phyloP scores from a whole-genome alignment of 179 eudicot genomes.

The Nepenthes alata region DNA sequence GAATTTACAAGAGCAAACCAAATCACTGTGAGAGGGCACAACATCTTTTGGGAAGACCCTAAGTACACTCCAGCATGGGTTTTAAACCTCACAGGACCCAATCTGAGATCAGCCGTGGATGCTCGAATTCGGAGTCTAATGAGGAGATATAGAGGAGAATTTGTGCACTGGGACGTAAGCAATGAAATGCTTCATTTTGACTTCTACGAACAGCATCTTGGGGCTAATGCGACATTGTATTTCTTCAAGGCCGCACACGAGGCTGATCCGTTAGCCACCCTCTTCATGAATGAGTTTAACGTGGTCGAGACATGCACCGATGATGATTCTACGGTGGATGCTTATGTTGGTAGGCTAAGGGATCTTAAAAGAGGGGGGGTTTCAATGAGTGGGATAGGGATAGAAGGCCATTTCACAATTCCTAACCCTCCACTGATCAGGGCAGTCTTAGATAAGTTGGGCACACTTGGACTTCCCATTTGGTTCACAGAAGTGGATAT shows the following conservation, averaged over 20 bases:
- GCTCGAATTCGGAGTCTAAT: constrained; percentile 48
- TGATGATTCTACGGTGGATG: constrained; percentile 57
- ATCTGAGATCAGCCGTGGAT: constrained; percentile 42
- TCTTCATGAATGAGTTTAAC: constrained; percentile 87
- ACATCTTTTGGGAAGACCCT: constrained; percentile 90
- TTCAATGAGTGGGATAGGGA: constrained; percentile 65
- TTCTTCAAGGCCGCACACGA: constrained; percentile 50
- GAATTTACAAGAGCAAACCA: constrained; percentile 57
- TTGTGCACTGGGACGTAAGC: constrained; percentile 89
- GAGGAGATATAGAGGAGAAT: constrained; percentile 50
- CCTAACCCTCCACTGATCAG: constrained; percentile 78
- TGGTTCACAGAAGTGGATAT: constrained; percentile 85
- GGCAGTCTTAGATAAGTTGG: constrained; percentile 63
- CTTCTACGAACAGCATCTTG: constrained; percentile 68
- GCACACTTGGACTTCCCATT: constrained; percentile 63
- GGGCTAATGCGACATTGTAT: constrained; percentile 44
- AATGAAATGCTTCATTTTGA: constrained; percentile 77
- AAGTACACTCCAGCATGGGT: constrained; percentile 64
- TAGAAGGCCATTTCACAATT: constrained; percentile 65
- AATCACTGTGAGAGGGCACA: constrained; percentile 67
- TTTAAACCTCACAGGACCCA: constrained; percentile 29
- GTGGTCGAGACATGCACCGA: constrained; percentile 81
- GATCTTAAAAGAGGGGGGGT: constrained; percentile 56
- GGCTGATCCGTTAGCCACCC: constrained; percentile 58
- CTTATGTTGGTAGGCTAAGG: constrained; percentile 35